Percentiles rank a stretch among this genome's conserved stretches.
These are phyloP conservation scores for Apophysomyces elegans DNA, from an alignment of 371 early-diverging fungal genomes.

Conservation along the genomic window DNA sequence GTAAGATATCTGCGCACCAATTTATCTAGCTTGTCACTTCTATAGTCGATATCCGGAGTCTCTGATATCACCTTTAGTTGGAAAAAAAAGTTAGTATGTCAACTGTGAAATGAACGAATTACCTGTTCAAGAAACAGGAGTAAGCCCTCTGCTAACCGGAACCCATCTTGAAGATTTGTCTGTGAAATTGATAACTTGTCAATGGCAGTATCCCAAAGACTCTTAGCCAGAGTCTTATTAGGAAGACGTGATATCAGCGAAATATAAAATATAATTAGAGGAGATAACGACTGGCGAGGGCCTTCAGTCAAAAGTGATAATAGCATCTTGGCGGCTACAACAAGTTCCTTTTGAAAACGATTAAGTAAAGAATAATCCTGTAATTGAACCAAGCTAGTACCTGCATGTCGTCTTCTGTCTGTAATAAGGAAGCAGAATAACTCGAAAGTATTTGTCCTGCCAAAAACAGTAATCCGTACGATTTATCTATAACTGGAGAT, in stretches of 20 bases:
- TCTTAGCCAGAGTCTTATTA: constrained; percentile 12
- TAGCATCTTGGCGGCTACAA: constrained; percentile 18
- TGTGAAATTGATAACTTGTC: constrained; percentile 7
- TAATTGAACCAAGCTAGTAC: background rate
- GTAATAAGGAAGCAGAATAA: constrained; percentile 12
- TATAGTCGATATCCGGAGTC: background rate
- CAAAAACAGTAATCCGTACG: constrained; percentile 17
- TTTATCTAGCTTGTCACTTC: background rate
- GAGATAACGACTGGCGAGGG: constrained; percentile 14
- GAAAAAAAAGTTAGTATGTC: background rate
- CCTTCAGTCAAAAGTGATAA: constrained; percentile 22
- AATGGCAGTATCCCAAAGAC: constrained; percentile 25
- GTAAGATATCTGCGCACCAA: background rate
- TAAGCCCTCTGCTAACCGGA: constrained; percentile 8
- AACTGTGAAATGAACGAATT: background rate
- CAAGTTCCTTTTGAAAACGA: constrained; percentile 14
- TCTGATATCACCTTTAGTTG: background rate
- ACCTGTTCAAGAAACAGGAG: constrained; percentile 19
- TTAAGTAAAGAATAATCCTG: background rate
- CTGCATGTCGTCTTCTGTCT: background rate
- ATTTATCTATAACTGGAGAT: constrained; percentile 12
- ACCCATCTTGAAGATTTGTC: background rate
- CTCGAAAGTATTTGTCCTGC: constrained; percentile 23
- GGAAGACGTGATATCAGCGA: constrained; percentile 16
- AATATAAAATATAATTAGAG: constrained; percentile 24